Base-by-base conservation (phyloP, 805 yeast species). In the Barnettozyma siamensis region DNA sequence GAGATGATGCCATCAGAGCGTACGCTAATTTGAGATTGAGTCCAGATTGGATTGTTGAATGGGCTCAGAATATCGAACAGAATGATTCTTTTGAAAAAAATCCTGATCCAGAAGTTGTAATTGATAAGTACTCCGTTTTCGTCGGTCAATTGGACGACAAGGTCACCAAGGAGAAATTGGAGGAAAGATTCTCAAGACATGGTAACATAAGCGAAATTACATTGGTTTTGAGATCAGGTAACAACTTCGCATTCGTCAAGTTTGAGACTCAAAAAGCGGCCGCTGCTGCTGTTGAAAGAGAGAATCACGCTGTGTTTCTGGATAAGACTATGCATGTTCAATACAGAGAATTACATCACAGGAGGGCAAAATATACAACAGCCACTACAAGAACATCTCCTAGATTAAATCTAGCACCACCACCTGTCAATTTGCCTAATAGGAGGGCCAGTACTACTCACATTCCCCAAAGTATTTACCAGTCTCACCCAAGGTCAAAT, bases 1-100 rank as follows among this genome's bases (percentile, higher is more conserved):
- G 96, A 35, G 94, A 85, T 58, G 95, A 88, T 60, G 95, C 96
- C 11, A 84, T 86, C 34, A 72, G 84, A 54, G 94, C 95, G 0
- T 87, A 76, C 66, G 88, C 93, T 3, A 75, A 72, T 51, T 66
- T 83, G 46, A 73, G 82, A 49, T 69, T 72, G 12, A 73, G 72
- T 35, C 63, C 69, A 7, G 61, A 64, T n/a, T 78, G 78, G 72
- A 64, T 64, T 33, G 83, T 82, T 33, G 88, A 83, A 53, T 87
- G 96, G 96, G 88, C 93, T 0, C 89, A 86, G 62, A 87, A 87
- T 55, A 70, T 87, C 34, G 88, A 79, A 36, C 74, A 72, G 20
- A 57, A 60, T 27, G 64, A 60, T 29, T 50, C 33, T 2, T 3
- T 31, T 8, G 50, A 40, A 2, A 45, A 40, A 24, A 36, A 31